These are phyloP conservation scores for Alternaria sp. DNA, from an alignment of 2,329 filamentous ascomycete genomes.

Conservation along the genomic window DNA sequence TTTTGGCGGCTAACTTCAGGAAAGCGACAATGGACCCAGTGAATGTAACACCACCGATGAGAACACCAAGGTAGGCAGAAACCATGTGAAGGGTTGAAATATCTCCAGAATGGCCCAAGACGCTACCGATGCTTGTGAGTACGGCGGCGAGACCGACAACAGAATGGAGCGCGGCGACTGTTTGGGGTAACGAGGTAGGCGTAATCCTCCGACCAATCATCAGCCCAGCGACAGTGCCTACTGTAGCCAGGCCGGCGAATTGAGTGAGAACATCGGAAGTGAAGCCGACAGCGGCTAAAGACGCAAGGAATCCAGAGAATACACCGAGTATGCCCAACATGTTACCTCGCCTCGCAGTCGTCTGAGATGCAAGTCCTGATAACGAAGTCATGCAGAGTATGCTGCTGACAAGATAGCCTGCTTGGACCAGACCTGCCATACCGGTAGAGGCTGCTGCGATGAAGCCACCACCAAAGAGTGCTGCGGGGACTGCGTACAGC, in stretches of 20 bases:
- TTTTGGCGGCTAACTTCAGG: slow-evolving; percentile 82
- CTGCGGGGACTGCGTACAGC: slow-evolving; percentile 81
- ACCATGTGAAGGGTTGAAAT: slow-evolving; percentile 83
- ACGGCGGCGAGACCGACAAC: slow-evolving; percentile 91
- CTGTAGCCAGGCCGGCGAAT: slow-evolving; percentile 77
- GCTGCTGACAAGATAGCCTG: slow-evolving; percentile 86
- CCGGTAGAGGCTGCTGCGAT: slow-evolving; percentile 82
- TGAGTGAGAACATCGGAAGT: slow-evolving; percentile 80
- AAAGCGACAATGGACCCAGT: slow-evolving; percentile 92
- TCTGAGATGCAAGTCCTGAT: slow-evolving; percentile 81
- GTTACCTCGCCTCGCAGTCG: slow-evolving; percentile 85
- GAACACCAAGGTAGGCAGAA: slow-evolving; percentile 83
- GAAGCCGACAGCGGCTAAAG: slow-evolving; percentile 82
- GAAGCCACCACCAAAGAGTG: slow-evolving; percentile 82
- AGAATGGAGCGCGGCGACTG: slow-evolving; percentile 86
- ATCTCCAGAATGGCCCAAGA: slow-evolving; percentile 78
- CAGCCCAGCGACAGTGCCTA: slow-evolving; percentile 74
- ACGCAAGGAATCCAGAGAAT: slow-evolving; percentile 81
- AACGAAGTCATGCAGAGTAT: slow-evolving; percentile 83
- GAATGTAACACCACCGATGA: slow-evolving; percentile 88
- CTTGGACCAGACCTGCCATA: slow-evolving; percentile 84
- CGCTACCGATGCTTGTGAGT: slow-evolving; percentile 85
- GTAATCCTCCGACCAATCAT: slow-evolving; percentile 87
- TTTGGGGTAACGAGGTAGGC: slow-evolving; percentile 87
- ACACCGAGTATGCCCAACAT: slow-evolving; percentile 88